Evolutionary conservation across 2,329 filamentous ascomycete species (phyloP), one percentile per base, ranked within the genome.

Genomic region (Colletotrichum orchidophilum): DNA sequence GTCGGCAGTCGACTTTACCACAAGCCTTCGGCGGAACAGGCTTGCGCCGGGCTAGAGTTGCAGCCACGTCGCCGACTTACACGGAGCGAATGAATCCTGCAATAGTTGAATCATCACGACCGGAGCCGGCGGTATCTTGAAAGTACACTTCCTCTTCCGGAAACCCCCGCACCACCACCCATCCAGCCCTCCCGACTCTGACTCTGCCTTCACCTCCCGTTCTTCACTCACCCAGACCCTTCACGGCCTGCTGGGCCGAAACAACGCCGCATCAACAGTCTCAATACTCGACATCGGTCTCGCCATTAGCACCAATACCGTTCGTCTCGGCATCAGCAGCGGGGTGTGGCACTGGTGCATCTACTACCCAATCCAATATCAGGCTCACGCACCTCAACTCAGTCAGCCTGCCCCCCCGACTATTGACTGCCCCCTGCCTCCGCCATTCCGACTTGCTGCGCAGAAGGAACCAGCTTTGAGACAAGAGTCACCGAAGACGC

Each of bases 131-230:
- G 27, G 58, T 63, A 35, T 52, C 26, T 15, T 24, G 18, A 42
- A 68, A 21, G 68, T 39, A 70, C 60, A 39, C 57, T 50, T 70
- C 70, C 70, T 15, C 26, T 66, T 70, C 70, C 66, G 70, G 66
- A 70, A 70, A n/a, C 29, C 70, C 66, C 70, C 66, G 60, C n/a
- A 52, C 26, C 18, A 52, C 15, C 54, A 66, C 35, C 35, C 50
- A 11, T 55, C n/a, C 63, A 35, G 55, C 42, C 52, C 57, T 24
- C 31, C 63, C 24, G 27, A 26, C 52, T 29, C 31, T 46, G 33
- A 29, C 42, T 54, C 13, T 52, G 13, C 49, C 29, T 54, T 18
- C 26, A n/a, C n/a, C 27, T 29, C 9, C 31, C n/a, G 33, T 4
- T 18, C 39, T n/a, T 46, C 39, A n/a, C 39, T 7, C 39, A 46